Conservation (phyloP, 768 basidiomycete genomes). For the Filobasidium wieringae region DNA sequence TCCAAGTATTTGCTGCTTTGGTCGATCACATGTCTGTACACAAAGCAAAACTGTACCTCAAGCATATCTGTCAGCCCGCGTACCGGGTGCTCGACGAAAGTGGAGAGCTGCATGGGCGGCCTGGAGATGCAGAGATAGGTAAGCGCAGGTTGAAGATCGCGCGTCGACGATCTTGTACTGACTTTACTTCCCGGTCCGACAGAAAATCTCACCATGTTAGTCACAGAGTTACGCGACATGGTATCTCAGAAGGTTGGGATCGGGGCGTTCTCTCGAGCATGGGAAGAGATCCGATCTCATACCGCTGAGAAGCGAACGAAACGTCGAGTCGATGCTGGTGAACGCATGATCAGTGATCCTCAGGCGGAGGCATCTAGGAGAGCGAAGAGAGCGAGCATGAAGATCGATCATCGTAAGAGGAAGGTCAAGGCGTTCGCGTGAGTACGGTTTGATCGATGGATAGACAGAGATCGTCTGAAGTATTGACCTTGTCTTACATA, state of each 20-base stretch:
- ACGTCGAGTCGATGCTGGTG: constrained; percentile 52
- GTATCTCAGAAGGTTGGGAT: constrained; percentile 76
- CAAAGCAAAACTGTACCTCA: constrained; percentile 54
- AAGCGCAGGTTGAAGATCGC: background rate
- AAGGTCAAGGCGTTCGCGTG: constrained; percentile 44
- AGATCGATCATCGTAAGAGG: constrained; percentile 75
- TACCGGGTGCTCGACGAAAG: constrained; percentile 82
- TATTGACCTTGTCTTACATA: no score
- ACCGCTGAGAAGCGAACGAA: constrained; percentile 57
- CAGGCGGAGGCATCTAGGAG: constrained; percentile 65
- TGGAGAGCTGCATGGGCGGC: constrained; percentile 21
- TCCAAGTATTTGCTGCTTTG: constrained; percentile 94
- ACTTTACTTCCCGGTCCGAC: background rate
- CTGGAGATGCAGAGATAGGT: constrained; percentile 22
- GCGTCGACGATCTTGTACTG: background rate
- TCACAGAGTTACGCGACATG: constrained; percentile 73
- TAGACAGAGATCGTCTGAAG: background rate
- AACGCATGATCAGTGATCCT: constrained; percentile 56
- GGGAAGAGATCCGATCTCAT: constrained; percentile 68
- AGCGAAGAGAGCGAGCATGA: constrained; percentile 55
- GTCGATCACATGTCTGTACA: constrained; percentile 53
- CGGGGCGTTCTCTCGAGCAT: constrained; percentile 65
- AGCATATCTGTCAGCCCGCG: constrained; percentile 73
- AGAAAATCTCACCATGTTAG: constrained; percentile 75
- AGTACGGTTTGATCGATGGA: constrained; percentile 13